phyloP scores from a whole-genome alignment of 371 early-diverging fungal genomes.

The Apophysomyces sp. region DNA sequence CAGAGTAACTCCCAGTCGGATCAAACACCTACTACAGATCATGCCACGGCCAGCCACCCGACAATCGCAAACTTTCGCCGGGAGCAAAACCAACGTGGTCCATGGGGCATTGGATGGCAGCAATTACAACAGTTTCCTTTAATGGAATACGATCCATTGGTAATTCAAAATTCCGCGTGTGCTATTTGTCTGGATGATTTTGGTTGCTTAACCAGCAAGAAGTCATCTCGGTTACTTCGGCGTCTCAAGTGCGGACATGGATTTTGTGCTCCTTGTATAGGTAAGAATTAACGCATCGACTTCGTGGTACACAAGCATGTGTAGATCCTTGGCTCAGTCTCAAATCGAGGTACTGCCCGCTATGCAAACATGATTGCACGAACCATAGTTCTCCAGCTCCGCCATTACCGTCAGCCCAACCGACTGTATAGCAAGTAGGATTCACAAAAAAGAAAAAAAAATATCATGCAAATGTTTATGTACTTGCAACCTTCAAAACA shows the following conservation, averaged over 20 bases:
- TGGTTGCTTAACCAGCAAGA: background rate
- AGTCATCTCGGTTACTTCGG: constrained; percentile 1
- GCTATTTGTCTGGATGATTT: constrained; percentile 21
- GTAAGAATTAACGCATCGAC: background rate
- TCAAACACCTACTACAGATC: background rate
- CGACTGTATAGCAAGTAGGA: background rate
- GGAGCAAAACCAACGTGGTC: background rate
- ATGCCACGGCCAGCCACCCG: background rate
- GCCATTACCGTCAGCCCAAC: background rate
- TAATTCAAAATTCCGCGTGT: constrained; percentile 13
- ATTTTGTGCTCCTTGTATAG: constrained; percentile 10
- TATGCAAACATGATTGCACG: constrained; percentile 13
- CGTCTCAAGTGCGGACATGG: constrained; percentile 7
- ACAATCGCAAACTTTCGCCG: background rate
- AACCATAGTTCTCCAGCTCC: background rate
- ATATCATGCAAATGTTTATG: constrained; percentile 10
- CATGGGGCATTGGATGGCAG: constrained; percentile 3
- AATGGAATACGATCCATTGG: constrained; percentile 12
- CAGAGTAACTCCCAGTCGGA: background rate
- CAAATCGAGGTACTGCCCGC: constrained; percentile 5
- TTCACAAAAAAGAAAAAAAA: background rate
- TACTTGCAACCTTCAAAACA: constrained; percentile 39
- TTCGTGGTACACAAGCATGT: background rate
- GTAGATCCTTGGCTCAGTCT: constrained; percentile 11
- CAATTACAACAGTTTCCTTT: constrained; percentile 10